Evolutionary conservation across 192 early-diverging fungal genomes (phyloP).

Genomic region (Podila horticola): DNA sequence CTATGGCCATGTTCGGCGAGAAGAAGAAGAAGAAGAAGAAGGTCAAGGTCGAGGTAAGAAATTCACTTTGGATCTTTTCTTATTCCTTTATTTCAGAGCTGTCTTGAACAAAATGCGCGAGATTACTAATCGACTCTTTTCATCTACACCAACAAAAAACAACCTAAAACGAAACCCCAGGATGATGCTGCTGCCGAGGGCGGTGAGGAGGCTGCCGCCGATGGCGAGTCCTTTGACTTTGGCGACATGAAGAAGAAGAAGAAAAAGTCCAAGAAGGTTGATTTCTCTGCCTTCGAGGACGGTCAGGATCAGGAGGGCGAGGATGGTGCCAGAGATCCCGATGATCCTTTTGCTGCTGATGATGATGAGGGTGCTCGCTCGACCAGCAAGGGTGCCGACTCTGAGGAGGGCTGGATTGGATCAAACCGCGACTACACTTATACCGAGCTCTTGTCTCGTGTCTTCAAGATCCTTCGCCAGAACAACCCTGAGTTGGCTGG

Average conservation of each 20-base stretch:
- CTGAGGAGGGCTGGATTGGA: conserved; percentile 87
- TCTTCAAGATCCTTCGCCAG: conserved; percentile 89
- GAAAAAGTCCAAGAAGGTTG: conserved; percentile 85
- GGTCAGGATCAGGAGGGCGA: conserved; percentile 70
- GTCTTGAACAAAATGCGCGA: no score
- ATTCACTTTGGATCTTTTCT: neutral
- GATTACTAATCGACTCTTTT: no score
- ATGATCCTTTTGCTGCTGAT: conserved; percentile 60
- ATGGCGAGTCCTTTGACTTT: conserved; percentile 66
- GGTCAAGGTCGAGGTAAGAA: conserved; percentile 59
- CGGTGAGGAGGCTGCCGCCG: conserved; percentile 53
- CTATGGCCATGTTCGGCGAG: conserved; percentile 77
- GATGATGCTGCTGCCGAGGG: conserved; percentile 54
- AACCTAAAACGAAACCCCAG: conserved; percentile 12
- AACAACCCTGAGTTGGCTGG: conserved; percentile 95
- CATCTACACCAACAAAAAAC: no score
- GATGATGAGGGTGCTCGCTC: conserved; percentile 55
- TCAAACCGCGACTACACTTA: conserved; percentile 96
- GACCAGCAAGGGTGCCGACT: conserved; percentile 43
- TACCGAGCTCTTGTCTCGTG: conserved; percentile 87
- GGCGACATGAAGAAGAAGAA: conserved; percentile 81
- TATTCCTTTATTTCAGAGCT: neutral
- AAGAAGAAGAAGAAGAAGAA: conserved; percentile 94
- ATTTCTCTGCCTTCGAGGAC: conserved; percentile 74
- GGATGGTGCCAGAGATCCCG: conserved; percentile 60